Percentiles rank a stretch among this genome's conserved stretches.
phyloP scores from a whole-genome alignment of 208 protist genomes.

The Trypanosoma conorhini region DNA sequence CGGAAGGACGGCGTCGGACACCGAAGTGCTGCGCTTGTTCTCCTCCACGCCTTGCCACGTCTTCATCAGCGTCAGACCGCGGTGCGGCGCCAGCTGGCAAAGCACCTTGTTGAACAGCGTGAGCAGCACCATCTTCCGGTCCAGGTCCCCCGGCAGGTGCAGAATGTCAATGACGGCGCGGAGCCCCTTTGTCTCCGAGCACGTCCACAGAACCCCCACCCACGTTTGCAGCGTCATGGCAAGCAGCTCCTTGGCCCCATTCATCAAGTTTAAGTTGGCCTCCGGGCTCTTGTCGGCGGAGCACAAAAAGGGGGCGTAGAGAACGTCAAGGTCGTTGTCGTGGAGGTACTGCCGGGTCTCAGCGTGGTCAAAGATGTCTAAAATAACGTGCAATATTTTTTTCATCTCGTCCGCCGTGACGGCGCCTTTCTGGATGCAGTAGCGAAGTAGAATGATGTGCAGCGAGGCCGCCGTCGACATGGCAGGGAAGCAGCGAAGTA shows the following conservation, averaged over 20 bases:
- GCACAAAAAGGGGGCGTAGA: slow-evolving; percentile 81
- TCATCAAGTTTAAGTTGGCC: slow-evolving; percentile 52
- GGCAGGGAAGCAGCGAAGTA: slow-evolving; percentile 35
- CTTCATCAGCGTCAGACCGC: slow-evolving; percentile 62
- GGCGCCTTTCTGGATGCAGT: slow-evolving; percentile 64
- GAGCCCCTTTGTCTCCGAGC: slow-evolving; percentile 70
- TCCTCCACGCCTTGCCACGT: slow-evolving; percentile 73
- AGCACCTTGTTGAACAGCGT: slow-evolving; percentile 85
- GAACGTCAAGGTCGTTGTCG: slow-evolving; percentile 61
- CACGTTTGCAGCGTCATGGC: slow-evolving; percentile 70
- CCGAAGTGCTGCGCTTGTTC: slow-evolving; percentile 42
- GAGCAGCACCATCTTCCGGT: slow-evolving; percentile 87
- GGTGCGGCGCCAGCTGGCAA: slow-evolving; percentile 70
- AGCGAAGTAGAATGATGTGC: slow-evolving; percentile 67
- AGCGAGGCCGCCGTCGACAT: slow-evolving; percentile 32
- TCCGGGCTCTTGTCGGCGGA: slow-evolving; percentile 25
- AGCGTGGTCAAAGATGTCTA: slow-evolving; percentile 68
- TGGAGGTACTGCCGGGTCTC: slow-evolving; percentile 72
- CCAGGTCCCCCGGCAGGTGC: slow-evolving; percentile 77
- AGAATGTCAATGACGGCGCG: slow-evolving; percentile 83
- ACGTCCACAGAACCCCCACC: slow-evolving; percentile 76
- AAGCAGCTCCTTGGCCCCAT: slow-evolving; percentile 80
- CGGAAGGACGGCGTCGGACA: not conserved
- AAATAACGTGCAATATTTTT: slow-evolving; percentile 53
- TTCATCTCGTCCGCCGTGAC: slow-evolving; percentile 61